These are phyloP conservation scores for Evernia prunastri DNA, from an alignment of 495 filamentous ascomycete genomes.

Conservation along the genomic window DNA sequence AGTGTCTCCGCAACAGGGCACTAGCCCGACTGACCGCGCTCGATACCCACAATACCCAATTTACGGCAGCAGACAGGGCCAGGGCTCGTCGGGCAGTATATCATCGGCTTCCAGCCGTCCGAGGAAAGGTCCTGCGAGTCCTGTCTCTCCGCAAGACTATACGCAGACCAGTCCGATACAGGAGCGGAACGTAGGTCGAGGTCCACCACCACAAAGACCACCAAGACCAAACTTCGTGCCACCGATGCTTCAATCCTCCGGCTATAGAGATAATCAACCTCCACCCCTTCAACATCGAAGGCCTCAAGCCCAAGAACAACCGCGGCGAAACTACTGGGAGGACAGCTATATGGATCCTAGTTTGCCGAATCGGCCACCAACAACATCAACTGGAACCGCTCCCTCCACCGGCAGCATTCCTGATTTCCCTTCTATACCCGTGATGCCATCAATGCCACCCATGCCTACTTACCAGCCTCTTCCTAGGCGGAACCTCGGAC, in stretches of 20 bases:
- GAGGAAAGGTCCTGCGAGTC: slow-evolving; percentile 40
- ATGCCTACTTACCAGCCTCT: slow-evolving; percentile 25
- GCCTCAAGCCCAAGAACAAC: slow-evolving; percentile 31
- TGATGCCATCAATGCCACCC: slow-evolving; percentile 25
- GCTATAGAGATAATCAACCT: slow-evolving; percentile 43
- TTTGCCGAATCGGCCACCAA: slow-evolving; percentile 27
- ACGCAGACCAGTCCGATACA: slow-evolving; percentile 32
- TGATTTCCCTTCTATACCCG: slow-evolving; percentile 38
- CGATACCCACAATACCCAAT: slow-evolving; percentile 10
- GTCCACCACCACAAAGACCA: slow-evolving; percentile 60
- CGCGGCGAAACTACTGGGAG: slow-evolving; percentile 26
- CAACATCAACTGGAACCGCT: slow-evolving; percentile 29
- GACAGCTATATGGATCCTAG: slow-evolving; percentile 39
- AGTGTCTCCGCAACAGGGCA: slow-evolving; percentile 9
- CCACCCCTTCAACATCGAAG: slow-evolving; percentile 47
- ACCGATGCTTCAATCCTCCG: slow-evolving; percentile 41
- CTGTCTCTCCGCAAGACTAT: slow-evolving; percentile 25
- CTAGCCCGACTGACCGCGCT: slow-evolving; percentile 5
- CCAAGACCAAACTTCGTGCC: slow-evolving; percentile 56
- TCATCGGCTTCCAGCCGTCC: neutral
- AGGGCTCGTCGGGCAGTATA: neutral
- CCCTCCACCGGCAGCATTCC: slow-evolving; percentile 41
- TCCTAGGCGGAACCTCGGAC: slow-evolving; percentile 31
- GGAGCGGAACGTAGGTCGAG: slow-evolving; percentile 44
- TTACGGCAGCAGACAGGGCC: slow-evolving; percentile 5